A percentile compares a stretch with the other conserved stretches of the same genome.
These are phyloP conservation scores for Xylariaceae sp. DNA, from an alignment of 2,329 filamentous ascomycete species.

Conservation along the genomic window DNA sequence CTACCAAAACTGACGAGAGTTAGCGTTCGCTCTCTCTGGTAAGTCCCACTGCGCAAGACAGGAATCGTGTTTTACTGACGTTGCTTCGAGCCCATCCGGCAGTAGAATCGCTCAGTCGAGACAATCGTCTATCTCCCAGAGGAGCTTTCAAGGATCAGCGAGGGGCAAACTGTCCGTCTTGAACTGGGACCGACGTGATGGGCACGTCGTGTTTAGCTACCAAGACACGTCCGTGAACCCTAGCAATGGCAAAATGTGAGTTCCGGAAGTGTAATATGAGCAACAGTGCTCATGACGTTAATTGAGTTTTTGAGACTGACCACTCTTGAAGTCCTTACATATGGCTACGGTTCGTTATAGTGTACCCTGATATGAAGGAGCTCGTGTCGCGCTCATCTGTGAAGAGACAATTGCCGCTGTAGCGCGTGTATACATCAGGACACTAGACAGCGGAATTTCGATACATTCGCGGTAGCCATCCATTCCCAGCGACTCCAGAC, in stretches of 20 bases:
- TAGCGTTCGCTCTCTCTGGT: neutral
- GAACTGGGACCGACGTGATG: neutral
- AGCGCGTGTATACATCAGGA: conserved; percentile 63
- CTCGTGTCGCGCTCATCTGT: conserved; percentile 14
- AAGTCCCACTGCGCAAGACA: neutral
- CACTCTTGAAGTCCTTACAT: conserved; percentile 34
- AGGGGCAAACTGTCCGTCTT: neutral
- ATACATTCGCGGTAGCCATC: conserved; percentile 61
- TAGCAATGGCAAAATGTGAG: conserved; percentile 15
- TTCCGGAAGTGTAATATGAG: neutral
- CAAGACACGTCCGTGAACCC: neutral
- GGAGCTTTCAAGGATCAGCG: neutral
- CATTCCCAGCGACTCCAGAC: neutral
- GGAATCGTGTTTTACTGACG: no score
- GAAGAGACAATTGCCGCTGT: conserved; percentile 72
- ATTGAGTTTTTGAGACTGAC: neutral
- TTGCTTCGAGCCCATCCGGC: no score
- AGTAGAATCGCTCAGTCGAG: neutral
- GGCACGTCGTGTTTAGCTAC: neutral
- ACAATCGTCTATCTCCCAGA: neutral
- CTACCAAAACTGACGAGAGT: neutral
- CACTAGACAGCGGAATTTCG: conserved; percentile 66
- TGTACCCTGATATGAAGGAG: neutral
- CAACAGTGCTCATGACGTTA: neutral
- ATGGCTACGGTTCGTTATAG: conserved; percentile 36